Conservation (phyloP, 2,329 filamentous ascomycete species). For the Fusarium virguliforme region DNA sequence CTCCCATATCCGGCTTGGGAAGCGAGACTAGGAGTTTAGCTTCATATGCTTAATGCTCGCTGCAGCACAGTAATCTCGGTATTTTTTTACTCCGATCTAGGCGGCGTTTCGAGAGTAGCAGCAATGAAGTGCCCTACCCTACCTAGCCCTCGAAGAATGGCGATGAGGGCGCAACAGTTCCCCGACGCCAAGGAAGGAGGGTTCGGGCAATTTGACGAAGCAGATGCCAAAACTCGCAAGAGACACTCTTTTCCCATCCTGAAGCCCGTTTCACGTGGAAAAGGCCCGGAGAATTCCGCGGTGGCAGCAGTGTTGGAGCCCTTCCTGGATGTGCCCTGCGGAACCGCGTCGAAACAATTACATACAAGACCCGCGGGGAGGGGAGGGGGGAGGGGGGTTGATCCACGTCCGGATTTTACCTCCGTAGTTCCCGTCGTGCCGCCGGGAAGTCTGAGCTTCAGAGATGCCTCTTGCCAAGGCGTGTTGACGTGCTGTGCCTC, state of each 20-base stretch:
- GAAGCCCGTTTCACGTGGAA: background rate
- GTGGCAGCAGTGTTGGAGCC: background rate
- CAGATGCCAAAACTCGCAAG: conserved; percentile 17
- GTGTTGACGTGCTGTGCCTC: conserved; percentile 6
- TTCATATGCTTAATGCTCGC: too few species aligned
- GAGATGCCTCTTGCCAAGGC: background rate
- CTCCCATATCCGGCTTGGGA: too few species aligned
- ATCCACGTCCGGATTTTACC: conserved; percentile 20
- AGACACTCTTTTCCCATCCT: conserved; percentile 20
- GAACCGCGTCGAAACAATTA: conserved; percentile 15
- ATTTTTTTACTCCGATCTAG: too few species aligned
- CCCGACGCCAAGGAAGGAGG: too few species aligned
- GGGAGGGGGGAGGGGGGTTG: background rate
- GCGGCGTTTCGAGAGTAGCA: too few species aligned
- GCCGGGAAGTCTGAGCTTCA: conserved; percentile 19
- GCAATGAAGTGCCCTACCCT: too few species aligned
- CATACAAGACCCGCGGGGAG: background rate
- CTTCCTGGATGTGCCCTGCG: background rate
- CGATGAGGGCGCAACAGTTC: too few species aligned
- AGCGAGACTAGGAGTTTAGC: too few species aligned
- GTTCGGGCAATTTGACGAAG: too few species aligned
- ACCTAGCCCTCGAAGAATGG: too few species aligned
- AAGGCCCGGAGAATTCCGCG: background rate
- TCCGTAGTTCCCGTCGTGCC: conserved; percentile 32
- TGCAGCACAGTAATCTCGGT: too few species aligned